phyloP scores from a whole-genome alignment of 805 yeast species.

The Wickerhamiella spandovensis region DNA sequence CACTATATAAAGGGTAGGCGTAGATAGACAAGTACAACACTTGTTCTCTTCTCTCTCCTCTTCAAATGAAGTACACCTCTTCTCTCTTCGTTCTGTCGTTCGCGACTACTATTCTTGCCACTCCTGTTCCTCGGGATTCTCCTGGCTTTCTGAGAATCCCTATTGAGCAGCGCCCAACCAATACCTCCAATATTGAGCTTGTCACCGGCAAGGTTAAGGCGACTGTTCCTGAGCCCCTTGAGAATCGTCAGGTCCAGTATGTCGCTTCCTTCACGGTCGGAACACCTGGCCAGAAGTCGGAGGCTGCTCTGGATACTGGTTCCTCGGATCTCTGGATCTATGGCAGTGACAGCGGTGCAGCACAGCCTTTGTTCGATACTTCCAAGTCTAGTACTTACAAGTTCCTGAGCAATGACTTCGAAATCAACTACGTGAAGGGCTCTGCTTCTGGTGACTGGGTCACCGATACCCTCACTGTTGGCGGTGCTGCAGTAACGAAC shows the following conservation, averaged over 20 bases:
- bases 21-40: not conserved
- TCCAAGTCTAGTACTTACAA: slow-evolving; percentile 15
- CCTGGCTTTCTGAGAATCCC: not conserved
- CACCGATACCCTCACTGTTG: slow-evolving; percentile 42
- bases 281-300: slow-evolving; percentile 36
- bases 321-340: slow-evolving; percentile 57
- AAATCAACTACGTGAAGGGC: slow-evolving; percentile 7
- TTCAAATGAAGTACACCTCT: not conserved
- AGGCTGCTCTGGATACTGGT: slow-evolving; percentile 53
- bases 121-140: not conserved
- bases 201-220: not conserved
- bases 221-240: slow-evolving; percentile 8
- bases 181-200: not conserved
- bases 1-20: not conserved
- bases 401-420: slow-evolving; percentile 2
- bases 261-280: slow-evolving; percentile 30
- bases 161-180: not conserved
- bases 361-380: slow-evolving; percentile 16
- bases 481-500: slow-evolving; percentile 35
- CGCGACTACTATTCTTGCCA: not conserved
- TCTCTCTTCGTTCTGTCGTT: not conserved
- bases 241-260: slow-evolving; percentile 11
- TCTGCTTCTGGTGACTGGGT: slow-evolving; percentile 43
- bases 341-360: slow-evolving; percentile 28
- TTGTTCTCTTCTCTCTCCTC: not conserved